Base-by-base conservation (phyloP, 2,329 filamentous ascomycete species). In the Xylaria digitata region DNA sequence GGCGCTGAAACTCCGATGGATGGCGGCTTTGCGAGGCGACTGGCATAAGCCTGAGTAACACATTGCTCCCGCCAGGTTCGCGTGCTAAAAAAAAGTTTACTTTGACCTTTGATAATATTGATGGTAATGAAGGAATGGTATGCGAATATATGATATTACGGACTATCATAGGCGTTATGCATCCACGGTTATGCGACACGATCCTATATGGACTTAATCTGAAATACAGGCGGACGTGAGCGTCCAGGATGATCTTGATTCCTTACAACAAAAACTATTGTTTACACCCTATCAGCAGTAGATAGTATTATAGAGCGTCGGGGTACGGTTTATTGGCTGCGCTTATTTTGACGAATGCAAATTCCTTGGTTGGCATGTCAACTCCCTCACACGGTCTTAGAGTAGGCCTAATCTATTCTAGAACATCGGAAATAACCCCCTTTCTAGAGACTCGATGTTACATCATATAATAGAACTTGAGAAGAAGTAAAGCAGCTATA, bases 111-210 rank as follows among this genome's bases (percentile, higher is more conserved):
- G 43, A 54, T 57, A 66, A 63, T 65, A 60, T 54, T 73, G 71
- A 72, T 72, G 59, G 63, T 67, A 71, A 71, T 68, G 66, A 64
- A 43, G 55, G 65, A 61, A 69, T 54, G 68, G 63, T 19, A 71
- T 64, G 70, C 55, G 64, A 74, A 67, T 73, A 67, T 65, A 74
- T 54, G 67, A 71, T 66, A 58, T 60, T 61, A 68, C 63, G 62
- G 59, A 64, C 56, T 48, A 60, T 49, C 32, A 42, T 34, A 13
- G 23, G 26, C 45, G 40, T 63, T 40, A 45, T 21, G 60, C 55
- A 57, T 64, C 42, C n/a, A 21, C 17, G 8, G 52, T 26, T 37
- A 43, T 59, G 37, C 48, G 45, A 61, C 37, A 55, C 48, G 21
- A 55, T 30, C 19, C 48, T 34, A n/a, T 45, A 50, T 40, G 26